phyloP scores from a whole-genome alignment of 371 early-diverging fungal species.

The Haplosporangium sp. region DNA sequence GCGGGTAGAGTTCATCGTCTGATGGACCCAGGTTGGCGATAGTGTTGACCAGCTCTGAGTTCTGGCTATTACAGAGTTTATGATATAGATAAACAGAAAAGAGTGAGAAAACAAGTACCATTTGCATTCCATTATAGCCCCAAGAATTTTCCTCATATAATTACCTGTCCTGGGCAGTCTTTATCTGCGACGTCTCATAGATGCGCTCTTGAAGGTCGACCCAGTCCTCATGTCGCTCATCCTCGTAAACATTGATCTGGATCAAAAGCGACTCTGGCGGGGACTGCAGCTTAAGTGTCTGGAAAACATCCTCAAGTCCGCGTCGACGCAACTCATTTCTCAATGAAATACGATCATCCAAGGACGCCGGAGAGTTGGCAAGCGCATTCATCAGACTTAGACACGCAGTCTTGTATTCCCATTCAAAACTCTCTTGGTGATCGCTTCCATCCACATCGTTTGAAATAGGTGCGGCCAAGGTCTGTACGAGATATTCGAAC shows the following conservation, averaged over 20 bases:
- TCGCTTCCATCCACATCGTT: constrained; percentile 21
- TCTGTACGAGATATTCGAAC: constrained; percentile 68
- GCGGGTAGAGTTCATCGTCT: constrained; percentile 51
- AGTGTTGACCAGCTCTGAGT: constrained; percentile 24
- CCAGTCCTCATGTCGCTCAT: constrained; percentile 62
- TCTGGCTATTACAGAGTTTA: constrained; percentile 12
- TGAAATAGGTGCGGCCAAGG: constrained; percentile 42
- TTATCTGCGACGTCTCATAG: constrained; percentile 21
- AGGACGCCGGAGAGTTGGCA: constrained; percentile 63
- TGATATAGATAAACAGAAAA: too few species aligned
- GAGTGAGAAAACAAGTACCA: neutral
- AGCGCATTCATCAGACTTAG: constrained; percentile 65
- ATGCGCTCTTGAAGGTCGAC: constrained; percentile 62
- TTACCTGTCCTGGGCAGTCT: constrained; percentile 27
- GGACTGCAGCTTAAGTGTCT: constrained; percentile 48
- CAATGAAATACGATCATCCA: constrained; percentile 64
- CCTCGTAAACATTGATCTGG: constrained; percentile 59
- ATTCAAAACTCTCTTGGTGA: constrained; percentile 42
- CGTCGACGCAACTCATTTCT: constrained; percentile 68
- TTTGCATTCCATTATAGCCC: too few species aligned
- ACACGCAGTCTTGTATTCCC: constrained; percentile 65
- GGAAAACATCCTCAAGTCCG: constrained; percentile 65
- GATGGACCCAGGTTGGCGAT: constrained; percentile 26
- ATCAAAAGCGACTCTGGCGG: constrained; percentile 60
- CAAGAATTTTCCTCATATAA: too few species aligned